These are phyloP conservation scores for Leishmania aethiopica DNA, from an alignment of 208 protist genomes.

Conservation along the genomic window DNA sequence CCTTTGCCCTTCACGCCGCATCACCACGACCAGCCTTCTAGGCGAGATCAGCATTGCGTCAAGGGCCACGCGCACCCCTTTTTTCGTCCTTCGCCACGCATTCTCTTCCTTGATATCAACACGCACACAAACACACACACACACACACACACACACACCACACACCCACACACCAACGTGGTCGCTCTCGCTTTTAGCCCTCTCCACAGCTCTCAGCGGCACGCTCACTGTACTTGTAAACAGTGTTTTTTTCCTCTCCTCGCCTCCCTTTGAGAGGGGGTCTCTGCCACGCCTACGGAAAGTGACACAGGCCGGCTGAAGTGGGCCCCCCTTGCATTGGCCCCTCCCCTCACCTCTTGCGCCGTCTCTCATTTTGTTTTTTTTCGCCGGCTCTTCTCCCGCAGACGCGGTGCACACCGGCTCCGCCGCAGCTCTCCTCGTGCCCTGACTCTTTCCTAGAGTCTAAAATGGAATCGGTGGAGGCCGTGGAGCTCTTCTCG, in stretches of 20 bases:
- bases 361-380: neutral
- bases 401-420: neutral
- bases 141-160: neutral
- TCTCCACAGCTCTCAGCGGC: neutral
- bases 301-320: neutral
- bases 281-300: neutral
- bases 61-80: neutral
- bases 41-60: neutral
- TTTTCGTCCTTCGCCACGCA: neutral
- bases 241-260: neutral
- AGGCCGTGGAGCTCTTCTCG: constrained; percentile 71
- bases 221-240: neutral
- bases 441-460: neutral
- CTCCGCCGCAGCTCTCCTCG: neutral
- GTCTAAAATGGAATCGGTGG: constrained; percentile 53
- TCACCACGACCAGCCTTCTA: neutral
- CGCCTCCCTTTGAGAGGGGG: neutral
- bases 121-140: neutral
- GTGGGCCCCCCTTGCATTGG: neutral
- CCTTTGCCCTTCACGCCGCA: neutral
- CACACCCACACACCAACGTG: neutral
- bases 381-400: neutral
- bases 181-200: neutral
- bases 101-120: neutral
- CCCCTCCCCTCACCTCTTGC: neutral